Conservation (phyloP, 495 filamentous ascomycete species). For the Neurospora africana region DNA sequence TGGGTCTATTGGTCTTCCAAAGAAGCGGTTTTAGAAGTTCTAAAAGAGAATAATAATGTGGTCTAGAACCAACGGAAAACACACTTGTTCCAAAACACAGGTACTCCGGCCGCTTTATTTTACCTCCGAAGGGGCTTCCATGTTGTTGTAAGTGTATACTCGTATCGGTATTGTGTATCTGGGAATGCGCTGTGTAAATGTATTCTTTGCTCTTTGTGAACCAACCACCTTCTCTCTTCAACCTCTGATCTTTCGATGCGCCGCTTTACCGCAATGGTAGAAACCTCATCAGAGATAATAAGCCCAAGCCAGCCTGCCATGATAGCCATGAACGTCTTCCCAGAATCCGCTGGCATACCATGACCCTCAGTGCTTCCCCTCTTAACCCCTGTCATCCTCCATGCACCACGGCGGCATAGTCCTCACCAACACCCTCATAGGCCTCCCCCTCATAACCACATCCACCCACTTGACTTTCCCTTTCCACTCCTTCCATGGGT, state of each 20-base stretch:
- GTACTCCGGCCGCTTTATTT: not conserved
- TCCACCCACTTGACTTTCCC: not conserved
- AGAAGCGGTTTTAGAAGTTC: not conserved
- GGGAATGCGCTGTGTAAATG: not conserved
- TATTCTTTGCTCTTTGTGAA: not conserved
- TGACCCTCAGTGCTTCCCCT: not conserved
- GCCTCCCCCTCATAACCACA: not conserved
- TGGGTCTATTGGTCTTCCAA: not conserved
- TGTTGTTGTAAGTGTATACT: not conserved
- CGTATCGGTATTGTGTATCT: not conserved
- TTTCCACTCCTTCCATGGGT: not conserved
- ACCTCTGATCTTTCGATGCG: not conserved
- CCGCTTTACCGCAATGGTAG: not conserved
- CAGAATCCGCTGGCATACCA: not conserved
- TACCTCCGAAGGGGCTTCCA: not conserved
- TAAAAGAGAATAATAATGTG: not conserved
- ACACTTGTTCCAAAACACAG: not conserved
- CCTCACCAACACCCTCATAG: not conserved
- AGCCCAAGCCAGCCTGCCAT: not conserved
- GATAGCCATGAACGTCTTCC: not conserved
- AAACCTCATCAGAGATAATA: not conserved
- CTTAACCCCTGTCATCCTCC: not conserved
- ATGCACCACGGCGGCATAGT: not conserved
- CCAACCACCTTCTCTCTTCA: not conserved
- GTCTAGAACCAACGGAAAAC: not conserved